Percentiles rank a stretch among this genome's conserved stretches.
Conservation (phyloP, 257 asterid genomes). For the Haberlea rhodopensis region DNA sequence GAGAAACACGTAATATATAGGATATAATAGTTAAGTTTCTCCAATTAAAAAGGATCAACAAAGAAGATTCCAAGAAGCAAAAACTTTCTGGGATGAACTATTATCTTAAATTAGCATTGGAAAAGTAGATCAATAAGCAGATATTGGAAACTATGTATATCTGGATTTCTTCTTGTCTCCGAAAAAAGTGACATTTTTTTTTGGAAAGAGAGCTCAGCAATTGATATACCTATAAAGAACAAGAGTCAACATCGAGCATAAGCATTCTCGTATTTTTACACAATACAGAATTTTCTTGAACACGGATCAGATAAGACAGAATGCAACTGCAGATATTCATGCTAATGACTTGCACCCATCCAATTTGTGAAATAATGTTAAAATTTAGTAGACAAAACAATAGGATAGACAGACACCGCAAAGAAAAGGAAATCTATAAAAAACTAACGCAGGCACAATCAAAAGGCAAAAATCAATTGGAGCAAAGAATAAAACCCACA, state of each 20-base stretch:
- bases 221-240: too few species aligned
- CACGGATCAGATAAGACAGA: not conserved
- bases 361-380: slow-evolving; percentile 9
- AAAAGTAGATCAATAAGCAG: not conserved
- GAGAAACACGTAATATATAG: not conserved
- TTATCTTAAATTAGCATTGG: not conserved
- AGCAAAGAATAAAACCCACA: slow-evolving; percentile 12
- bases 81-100: not conserved
- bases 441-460: not conserved
- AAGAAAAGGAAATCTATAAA: not conserved
- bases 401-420: not conserved
- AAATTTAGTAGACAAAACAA: slow-evolving; percentile 8
- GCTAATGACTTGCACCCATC: not conserved
- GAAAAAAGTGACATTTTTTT: not conserved
- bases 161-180: not conserved
- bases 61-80: not conserved
- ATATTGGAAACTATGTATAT: not conserved
- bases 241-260: slow-evolving; percentile 9
- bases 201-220: too few species aligned
- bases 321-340: slow-evolving; percentile 5
- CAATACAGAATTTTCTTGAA: not conserved
- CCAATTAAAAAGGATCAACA: not conserved
- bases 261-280: not conserved
- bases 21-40: not conserved
- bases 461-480: not conserved